These are phyloP conservation scores for Bolboschoenus planiculmis DNA, from an alignment of 176 grass and related monocot genomes.

Conservation along the genomic window DNA sequence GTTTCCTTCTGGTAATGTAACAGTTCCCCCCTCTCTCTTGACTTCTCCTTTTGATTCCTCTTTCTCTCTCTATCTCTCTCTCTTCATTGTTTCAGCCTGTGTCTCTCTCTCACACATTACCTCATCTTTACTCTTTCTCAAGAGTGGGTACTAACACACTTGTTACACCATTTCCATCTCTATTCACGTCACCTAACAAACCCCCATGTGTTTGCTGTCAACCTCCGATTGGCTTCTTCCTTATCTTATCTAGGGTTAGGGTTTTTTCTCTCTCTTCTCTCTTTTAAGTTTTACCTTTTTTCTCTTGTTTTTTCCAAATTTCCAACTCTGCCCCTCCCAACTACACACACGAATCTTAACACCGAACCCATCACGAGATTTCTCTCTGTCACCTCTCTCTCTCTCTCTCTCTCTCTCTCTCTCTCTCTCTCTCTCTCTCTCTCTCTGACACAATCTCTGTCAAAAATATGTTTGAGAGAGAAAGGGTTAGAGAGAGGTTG, in stretches of 20 bases:
- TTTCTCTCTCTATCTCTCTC: constrained; percentile 7
- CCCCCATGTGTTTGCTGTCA: constrained; percentile 23
- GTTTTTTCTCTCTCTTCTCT: constrained; percentile 21
- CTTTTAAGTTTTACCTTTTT: not conserved
- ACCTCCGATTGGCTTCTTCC: constrained; percentile 9
- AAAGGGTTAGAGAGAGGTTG: not conserved
- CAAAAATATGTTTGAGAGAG: constrained; percentile 1
- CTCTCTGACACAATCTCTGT: constrained; percentile 21
- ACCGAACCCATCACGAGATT: constrained; percentile 27
- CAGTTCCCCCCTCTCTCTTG: constrained; percentile 19
- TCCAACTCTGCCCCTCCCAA: constrained; percentile 9
- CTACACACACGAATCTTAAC: constrained; percentile 31
- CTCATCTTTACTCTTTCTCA: constrained; percentile 29
- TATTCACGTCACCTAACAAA: constrained; percentile 30
- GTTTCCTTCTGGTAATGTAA: constrained; percentile 22
- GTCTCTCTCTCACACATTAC: constrained; percentile 2
- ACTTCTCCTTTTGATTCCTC: not conserved
- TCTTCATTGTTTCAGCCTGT: not conserved
- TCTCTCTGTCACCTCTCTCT: constrained; percentile 21
- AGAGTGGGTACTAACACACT: constrained; percentile 25
- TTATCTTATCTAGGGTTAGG: constrained; percentile 29
- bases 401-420: too few species aligned
- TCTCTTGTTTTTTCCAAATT: not conserved
- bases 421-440: too few species aligned
- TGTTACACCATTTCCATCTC: constrained; percentile 28